A percentile compares a stretch with the other conserved stretches of the same genome.
These are phyloP conservation scores for Phanerochaete sordida DNA, from an alignment of 768 basidiomycete species.

Conservation along the genomic window DNA sequence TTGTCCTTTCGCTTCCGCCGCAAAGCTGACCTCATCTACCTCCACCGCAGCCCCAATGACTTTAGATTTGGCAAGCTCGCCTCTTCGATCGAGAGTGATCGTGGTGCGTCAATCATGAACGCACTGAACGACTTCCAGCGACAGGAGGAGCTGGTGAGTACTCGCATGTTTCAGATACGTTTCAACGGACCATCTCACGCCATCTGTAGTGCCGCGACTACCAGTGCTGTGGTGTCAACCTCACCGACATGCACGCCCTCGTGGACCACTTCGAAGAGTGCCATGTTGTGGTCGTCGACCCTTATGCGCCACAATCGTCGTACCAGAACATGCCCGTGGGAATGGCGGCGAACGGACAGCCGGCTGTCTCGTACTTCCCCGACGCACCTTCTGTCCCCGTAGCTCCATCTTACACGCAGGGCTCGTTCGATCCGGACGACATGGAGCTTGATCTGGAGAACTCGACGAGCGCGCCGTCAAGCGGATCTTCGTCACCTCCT, in stretches of 20 bases:
- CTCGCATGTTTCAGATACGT: background rate
- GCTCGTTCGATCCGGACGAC: constrained; percentile 70
- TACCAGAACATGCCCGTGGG: constrained; percentile 11
- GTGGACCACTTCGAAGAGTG: constrained; percentile 91
- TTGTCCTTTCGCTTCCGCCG: background rate
- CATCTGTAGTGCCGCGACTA: constrained; percentile 72
- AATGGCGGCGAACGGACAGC: constrained; percentile 9
- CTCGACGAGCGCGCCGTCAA: constrained; percentile 28
- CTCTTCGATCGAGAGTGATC: constrained; percentile 59
- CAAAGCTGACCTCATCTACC: background rate
- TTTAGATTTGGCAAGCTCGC: constrained; percentile 44
- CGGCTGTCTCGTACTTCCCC: constrained; percentile 21
- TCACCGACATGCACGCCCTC: constrained; percentile 76
- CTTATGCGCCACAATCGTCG: constrained; percentile 27
- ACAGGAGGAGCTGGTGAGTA: constrained; percentile 69
- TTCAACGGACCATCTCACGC: background rate
- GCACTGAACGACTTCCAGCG: constrained; percentile 63
- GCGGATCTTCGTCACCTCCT: constrained; percentile 36
- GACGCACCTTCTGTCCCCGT: constrained; percentile 13
- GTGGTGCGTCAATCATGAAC: constrained; percentile 51
- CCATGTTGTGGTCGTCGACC: constrained; percentile 72
- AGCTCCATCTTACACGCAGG: constrained; percentile 29
- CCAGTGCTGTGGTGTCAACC: constrained; percentile 81
- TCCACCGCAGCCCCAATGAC: constrained; percentile 36
- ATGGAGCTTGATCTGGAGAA: constrained; percentile 73